Base-by-base conservation (phyloP, 2,329 filamentous ascomycete species). In the Diplocarpon mali region DNA sequence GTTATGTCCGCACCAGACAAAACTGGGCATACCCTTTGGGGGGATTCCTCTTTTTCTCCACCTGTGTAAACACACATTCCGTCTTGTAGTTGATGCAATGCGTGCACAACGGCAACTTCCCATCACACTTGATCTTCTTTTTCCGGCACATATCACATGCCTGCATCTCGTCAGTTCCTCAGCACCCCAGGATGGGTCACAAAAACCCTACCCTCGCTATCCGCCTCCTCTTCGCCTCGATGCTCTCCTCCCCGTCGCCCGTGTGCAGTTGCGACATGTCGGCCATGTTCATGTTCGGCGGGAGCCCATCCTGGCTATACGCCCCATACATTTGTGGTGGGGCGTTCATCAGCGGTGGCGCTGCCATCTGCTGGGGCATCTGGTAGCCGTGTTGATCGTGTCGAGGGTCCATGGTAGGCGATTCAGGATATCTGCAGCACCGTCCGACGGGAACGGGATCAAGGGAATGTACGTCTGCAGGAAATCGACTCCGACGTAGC, bases 41-140 rank as follows among this genome's bases (percentile, higher is more conserved):
- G 42, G 92, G 90, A 64, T 85, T 92, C 47, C 92, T 78, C 73
- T 98, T 98, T 79, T 98, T 98, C 69, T 98, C 92, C 31, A 96
- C 89, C 63, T 95, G 88, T 0, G 92, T 96, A 62, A 96, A 96
- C 56, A 95, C 78, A 64, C 90, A 98, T 58, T 95, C 88, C 5
- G 89, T 95, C 72, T 95, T 95, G 71, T 95, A 95, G 65, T 95
- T 96, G 64, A 84, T 83, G 65, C 90, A 98, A 66, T 96, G 92
- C 7, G 86, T 89, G 66, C 92, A 98, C 49, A 88, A 80, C 31
- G 92, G 90, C 67, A 94, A 78, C 68, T 93, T 95, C 55, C 92
- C 90, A 62, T 96, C 92, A 66, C 90, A 96, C 68, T 96, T 96
- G 67, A 96, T 92, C 73, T 90, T 95, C 67, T 86, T 89, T 69